phyloP scores from a whole-genome alignment of 2,329 filamentous ascomycete species.

The Fusarium foetens region DNA sequence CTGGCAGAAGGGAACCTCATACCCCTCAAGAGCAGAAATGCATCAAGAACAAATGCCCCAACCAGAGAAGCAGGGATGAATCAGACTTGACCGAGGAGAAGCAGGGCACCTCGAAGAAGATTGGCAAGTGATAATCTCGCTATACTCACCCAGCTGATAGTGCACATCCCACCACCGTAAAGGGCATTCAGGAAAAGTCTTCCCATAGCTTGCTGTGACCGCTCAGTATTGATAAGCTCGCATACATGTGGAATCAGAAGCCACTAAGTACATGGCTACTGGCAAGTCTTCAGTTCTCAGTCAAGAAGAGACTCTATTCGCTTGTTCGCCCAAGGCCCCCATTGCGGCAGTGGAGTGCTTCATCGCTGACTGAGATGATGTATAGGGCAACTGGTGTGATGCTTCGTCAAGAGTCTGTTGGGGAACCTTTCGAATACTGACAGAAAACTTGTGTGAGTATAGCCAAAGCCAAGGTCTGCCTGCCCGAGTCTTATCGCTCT shows the following conservation, averaged over 20 bases:
- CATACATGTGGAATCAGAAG: not conserved
- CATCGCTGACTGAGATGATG: not conserved
- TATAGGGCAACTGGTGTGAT: not conserved
- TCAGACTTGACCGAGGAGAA: not conserved
- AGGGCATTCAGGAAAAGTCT: not conserved
- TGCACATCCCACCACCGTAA: not conserved
- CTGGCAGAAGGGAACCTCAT: not conserved
- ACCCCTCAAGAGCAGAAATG: not conserved
- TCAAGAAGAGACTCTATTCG: too few relatives aligned
- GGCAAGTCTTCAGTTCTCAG: not conserved
- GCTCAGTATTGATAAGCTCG: too few relatives aligned
- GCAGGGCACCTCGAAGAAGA: too few relatives aligned
- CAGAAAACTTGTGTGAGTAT: fast-evolving
- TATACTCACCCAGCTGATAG: too few relatives aligned
- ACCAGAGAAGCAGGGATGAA: not conserved
- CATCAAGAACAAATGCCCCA: too few relatives aligned
- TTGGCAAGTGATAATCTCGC: too few relatives aligned
- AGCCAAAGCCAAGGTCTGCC: not conserved
- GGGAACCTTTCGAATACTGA: not conserved
- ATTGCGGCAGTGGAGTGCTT: not conserved
- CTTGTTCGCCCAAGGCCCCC: too few relatives aligned
- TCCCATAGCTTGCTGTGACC: too few relatives aligned
- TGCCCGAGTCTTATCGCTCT: not conserved
- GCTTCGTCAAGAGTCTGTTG: too few relatives aligned
- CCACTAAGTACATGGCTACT: too few relatives aligned